These are phyloP conservation scores for Stenogyne calaminthoides DNA, from an alignment of 305 asterid species.

Conservation along the genomic window DNA sequence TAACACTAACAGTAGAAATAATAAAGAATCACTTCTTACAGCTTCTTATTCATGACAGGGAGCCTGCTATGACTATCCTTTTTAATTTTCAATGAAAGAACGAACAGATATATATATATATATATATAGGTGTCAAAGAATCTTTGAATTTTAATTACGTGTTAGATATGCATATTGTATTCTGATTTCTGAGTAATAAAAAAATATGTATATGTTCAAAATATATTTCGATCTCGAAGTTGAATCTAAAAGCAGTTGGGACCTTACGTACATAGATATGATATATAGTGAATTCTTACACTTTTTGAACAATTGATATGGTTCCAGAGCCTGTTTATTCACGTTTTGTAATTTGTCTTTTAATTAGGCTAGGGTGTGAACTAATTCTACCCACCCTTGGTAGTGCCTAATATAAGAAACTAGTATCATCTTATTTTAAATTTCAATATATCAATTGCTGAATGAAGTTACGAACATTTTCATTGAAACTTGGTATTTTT, in stretches of 20 bases:
- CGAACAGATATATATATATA: too few relatives aligned
- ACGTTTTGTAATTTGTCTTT: background rate
- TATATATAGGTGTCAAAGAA: too few relatives aligned
- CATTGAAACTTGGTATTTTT: too few relatives aligned
- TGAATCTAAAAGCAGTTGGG: background rate
- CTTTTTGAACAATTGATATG: background rate
- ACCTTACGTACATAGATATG: background rate
- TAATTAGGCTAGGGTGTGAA: background rate
- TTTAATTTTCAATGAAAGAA: background rate
- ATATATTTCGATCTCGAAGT: background rate
- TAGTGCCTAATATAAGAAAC: constrained; percentile 4
- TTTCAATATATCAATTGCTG: background rate
- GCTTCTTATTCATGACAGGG: constrained; percentile 20
- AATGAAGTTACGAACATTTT: background rate
- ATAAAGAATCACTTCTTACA: constrained; percentile 4
- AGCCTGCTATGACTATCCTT: constrained; percentile 2
- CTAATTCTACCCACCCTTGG: background rate
- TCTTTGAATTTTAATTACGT: too few relatives aligned
- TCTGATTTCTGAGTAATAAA: too few relatives aligned
- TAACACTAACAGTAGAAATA: constrained; percentile 16
- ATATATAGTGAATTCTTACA: background rate
- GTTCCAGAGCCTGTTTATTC: background rate
- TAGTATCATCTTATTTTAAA: background rate
- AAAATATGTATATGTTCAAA: background rate
- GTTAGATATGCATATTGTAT: too few relatives aligned